Percentiles rank a stretch among this genome's conserved stretches.
These are phyloP conservation scores for Tricholoma matsutake DNA, from an alignment of 768 basidiomycete species.

Conservation along the genomic window DNA sequence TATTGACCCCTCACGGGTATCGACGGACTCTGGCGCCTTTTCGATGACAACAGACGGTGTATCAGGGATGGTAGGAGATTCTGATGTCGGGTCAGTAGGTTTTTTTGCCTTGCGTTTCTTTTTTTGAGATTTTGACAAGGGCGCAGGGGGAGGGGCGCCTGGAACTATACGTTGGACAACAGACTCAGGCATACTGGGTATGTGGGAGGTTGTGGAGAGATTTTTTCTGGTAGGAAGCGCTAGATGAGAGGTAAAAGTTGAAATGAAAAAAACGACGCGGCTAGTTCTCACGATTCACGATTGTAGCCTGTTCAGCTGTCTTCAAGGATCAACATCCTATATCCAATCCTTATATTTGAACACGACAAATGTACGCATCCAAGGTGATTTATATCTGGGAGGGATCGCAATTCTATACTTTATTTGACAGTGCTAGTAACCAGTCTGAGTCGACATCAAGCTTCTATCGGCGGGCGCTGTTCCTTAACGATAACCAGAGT, in stretches of 20 bases:
- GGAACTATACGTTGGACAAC: slow-evolving; percentile 58
- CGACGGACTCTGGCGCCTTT: slow-evolving; percentile 44
- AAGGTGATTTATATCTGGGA: background rate
- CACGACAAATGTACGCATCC: background rate
- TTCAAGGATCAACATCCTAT: no score
- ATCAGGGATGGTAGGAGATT: slow-evolving; percentile 46
- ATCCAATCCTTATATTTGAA: background rate
- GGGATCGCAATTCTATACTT: background rate
- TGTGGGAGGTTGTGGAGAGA: slow-evolving; percentile 5
- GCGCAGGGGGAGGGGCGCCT: slow-evolving; percentile 66
- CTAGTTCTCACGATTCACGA: slow-evolving; percentile 19
- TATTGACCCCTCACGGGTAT: slow-evolving; percentile 44
- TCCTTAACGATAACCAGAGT: no score
- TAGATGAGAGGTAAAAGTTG: slow-evolving; percentile 8
- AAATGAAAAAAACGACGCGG: slow-evolving; percentile 16
- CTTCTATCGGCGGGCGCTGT: no score
- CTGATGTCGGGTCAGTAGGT: slow-evolving; percentile 39
- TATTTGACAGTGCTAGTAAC: background rate
- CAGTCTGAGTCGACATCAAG: no score
- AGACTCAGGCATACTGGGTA: slow-evolving; percentile 36
- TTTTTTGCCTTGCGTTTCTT: slow-evolving; percentile 66
- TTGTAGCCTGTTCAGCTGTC: background rate
- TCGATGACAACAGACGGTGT: slow-evolving; percentile 43
- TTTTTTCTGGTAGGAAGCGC: slow-evolving; percentile 14
- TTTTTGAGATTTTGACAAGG: slow-evolving; percentile 61